Base-by-base conservation (phyloP, 148 eudicot species). In the Persicaria tinctoria region DNA sequence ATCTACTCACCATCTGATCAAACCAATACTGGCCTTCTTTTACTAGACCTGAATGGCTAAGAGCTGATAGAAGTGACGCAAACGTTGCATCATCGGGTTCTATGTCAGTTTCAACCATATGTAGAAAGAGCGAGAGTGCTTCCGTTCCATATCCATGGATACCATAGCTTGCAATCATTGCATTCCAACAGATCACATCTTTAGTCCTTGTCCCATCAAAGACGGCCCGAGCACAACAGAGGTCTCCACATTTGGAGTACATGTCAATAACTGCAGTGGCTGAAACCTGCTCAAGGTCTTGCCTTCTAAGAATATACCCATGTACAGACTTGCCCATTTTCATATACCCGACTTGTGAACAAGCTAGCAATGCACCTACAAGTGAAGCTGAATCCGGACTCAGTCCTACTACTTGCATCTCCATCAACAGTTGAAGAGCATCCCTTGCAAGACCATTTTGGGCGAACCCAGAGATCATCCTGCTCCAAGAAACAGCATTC, bases 381-480 rank as follows among this genome's bases (percentile, higher is more conserved):
- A 91, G 76, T 14, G 98, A 88, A 64, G 83, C 87, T 72, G 89
- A 89, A 85, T 93, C 90, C 23, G 95, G 93, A 47, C 68, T 76
- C 64, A 89, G 77, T 53, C 82, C 81, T 47, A 84, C 68, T 47
- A 11, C 74, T 77, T 91, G 95, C 93, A 93, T 91, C 60, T 88
- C 82, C 47, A 78, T 86, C 76, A 93, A 91, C 3, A 89, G 85
- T 48, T 83, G 79, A 46, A 93, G 84, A 7, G 97, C 95, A 80
- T 46, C 83, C 77, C 86, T 87, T 49, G 91, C 86, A 74, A 82
- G 70, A 47, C 97, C 97, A 84, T 84, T 91, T 54, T 89, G 92
- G 9, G 94, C 90, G 56, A 87, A 91, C 51, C 94, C 98, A 20
- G 96, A 93, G 32, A 93, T 87, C 96, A 93, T 88, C 27, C 97